These are phyloP conservation scores for Blastobotrys ciferrii DNA, from an alignment of 1,139 yeast species.

Conservation along the genomic window DNA sequence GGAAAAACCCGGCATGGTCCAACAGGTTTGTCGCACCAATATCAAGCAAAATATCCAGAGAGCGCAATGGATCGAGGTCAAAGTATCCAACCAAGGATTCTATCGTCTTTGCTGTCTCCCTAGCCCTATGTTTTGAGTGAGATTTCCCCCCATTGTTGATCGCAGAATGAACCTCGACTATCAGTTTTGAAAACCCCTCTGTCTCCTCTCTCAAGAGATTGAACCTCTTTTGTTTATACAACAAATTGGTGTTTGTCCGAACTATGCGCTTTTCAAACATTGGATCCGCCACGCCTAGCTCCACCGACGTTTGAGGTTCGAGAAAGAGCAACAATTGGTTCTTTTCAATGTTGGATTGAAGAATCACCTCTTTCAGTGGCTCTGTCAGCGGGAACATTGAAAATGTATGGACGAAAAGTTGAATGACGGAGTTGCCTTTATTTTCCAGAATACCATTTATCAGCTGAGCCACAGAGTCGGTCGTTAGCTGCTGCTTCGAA, in stretches of 20 bases:
- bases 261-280: slow-evolving; percentile 43
- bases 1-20: slow-evolving; percentile 46
- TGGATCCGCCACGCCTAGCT: slow-evolving; percentile 27
- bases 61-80: slow-evolving; percentile 71
- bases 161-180: slow-evolving; percentile 50
- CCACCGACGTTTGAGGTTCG: slow-evolving; percentile 27
- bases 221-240: slow-evolving; percentile 69
- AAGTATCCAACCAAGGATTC: slow-evolving; percentile 72
- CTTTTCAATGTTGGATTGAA: slow-evolving; percentile 25
- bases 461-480: slow-evolving; percentile 5
- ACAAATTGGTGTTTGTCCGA: slow-evolving; percentile 44
- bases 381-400: slow-evolving; percentile 21
- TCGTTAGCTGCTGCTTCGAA: slow-evolving; percentile 16
- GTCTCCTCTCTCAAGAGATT: slow-evolving; percentile 75
- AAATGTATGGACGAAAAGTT: slow-evolving; percentile 26
- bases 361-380: slow-evolving; percentile 21
- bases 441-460: slow-evolving; percentile 10
- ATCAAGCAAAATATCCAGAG: slow-evolving; percentile 60
- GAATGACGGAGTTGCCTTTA: slow-evolving; percentile 9
- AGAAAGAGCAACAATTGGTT: slow-evolving; percentile 25
- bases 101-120: slow-evolving; percentile 49
- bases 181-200: slow-evolving; percentile 75
- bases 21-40: slow-evolving; percentile 48
- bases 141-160: no score
- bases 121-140: slow-evolving; percentile 3